Evolutionary conservation across 1,284 basidiomycete species (phyloP), one percentile per base, ranked within the genome.

Genomic region (Porogramme epimiltina): DNA sequence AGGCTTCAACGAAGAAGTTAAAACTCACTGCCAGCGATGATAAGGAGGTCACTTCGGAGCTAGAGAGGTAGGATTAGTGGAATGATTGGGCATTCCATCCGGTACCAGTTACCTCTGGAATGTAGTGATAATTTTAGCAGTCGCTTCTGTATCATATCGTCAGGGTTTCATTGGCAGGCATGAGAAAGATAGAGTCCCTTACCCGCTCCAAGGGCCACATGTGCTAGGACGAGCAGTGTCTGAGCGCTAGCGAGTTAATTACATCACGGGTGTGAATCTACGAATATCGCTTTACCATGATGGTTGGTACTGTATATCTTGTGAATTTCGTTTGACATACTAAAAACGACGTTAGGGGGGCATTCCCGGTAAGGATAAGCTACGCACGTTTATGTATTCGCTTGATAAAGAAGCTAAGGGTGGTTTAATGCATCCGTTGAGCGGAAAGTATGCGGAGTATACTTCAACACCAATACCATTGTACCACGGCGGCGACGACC

Each of bases 331-430:
- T 54, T 41, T 51, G 55, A 34, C 53, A 54, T 45, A 59, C 58
- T 55, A n/a, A 16, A 3, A 6, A 24, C 15, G 8, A 34, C 16
- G 41, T 51, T 18, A 44, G 40, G 20, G 16, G n/a, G 4, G 4
- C 3, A n/a, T 18, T 16, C 2, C 16, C 18, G 3, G 1, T 2
- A 3, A 22, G 2, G 18, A 4, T 16, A 4, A 10, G 23, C 22
- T 6, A 36, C 53, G 6, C 9, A 61, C 57, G 43, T 40, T 56
- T 52, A 48, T 59, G 51, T 25, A 61, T 61, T 3, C 55, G 54
- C 36, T 50, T 53, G 15, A 56, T 55, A 41, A 61, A 61, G 47
- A 59, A 61, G 37, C 60, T 61, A 23, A n/a, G n/a, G n/a, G n/a
- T n/a, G n/a, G n/a, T n/a, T n/a, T n/a, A n/a, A n/a, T n/a, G n/a